A percentile compares a stretch with the other conserved stretches of the same genome.
These are phyloP conservation scores for Sclerotinia glacialis DNA, from an alignment of 2,329 filamentous ascomycete genomes.

Conservation along the genomic window DNA sequence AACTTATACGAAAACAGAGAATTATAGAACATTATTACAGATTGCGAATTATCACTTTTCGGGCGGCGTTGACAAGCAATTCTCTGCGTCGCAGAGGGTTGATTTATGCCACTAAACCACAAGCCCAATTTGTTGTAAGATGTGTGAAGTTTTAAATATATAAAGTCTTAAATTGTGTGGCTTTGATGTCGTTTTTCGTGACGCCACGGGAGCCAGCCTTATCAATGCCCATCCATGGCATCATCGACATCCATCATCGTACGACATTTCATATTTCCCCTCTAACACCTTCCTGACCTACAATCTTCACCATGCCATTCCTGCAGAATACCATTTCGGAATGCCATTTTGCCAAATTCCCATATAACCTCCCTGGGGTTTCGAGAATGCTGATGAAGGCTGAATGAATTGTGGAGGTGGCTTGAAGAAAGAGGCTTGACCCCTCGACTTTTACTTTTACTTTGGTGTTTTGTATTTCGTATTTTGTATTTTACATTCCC, in stretches of 20 bases:
- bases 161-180: too few relatives aligned
- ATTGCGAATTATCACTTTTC: too few relatives aligned
- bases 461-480: too few relatives aligned
- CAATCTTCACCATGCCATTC: slow-evolving; percentile 1
- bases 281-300: neutral
- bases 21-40: too few relatives aligned
- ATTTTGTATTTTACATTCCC: neutral
- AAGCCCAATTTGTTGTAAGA: too few relatives aligned
- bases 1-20: too few relatives aligned
- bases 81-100: too few relatives aligned
- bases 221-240: neutral
- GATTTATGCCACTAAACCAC: too few relatives aligned
- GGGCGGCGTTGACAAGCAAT: too few relatives aligned
- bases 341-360: neutral
- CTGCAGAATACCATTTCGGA: neutral
- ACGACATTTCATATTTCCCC: neutral
- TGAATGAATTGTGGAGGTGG: neutral
- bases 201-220: neutral
- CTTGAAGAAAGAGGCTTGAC: neutral
- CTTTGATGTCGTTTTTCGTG: too few relatives aligned
- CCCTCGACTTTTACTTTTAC: too few relatives aligned
- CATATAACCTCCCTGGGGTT: neutral
- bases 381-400: neutral
- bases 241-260: slow-evolving; percentile 14
- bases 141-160: too few relatives aligned